Percentiles rank a stretch among this genome's conserved stretches.
Evolutionary conservation across 1,284 basidiomycete genomes (phyloP).

Genomic region (Ceratobasidium papillatum): DNA sequence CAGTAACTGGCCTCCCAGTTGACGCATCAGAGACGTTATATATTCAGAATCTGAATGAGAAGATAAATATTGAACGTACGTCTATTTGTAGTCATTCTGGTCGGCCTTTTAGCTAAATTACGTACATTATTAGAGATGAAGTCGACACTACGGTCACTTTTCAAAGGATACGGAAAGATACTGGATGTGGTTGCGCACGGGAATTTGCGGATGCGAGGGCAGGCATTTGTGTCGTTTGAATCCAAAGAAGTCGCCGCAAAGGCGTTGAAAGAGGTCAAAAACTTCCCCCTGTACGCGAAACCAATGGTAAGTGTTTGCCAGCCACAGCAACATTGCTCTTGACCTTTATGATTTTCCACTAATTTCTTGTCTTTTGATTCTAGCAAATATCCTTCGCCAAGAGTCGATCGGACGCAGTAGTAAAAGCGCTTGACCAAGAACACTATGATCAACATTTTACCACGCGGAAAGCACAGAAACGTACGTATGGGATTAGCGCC

Average conservation of each 20-base stretch:
- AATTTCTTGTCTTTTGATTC: conserved; percentile 24
- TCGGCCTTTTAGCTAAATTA: conserved; percentile 39
- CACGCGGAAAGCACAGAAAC: conserved; percentile 79
- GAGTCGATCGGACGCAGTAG: conserved; percentile 88
- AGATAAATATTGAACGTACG: conserved; percentile 85
- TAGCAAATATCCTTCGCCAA: conserved; percentile 95
- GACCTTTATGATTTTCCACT: conserved; percentile 5
- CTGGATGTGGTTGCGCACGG: conserved; percentile 91
- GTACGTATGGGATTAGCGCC: conserved; percentile 57
- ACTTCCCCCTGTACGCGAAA: conserved; percentile 96
- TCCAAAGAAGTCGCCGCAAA: conserved; percentile 82
- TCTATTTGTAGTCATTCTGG: conserved; percentile 38
- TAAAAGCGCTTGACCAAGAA: conserved; percentile 73
- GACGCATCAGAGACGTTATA: conserved; percentile 86
- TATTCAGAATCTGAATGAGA: conserved; percentile 97
- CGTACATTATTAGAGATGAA: conserved; percentile 72
- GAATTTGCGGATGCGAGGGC: conserved; percentile 96
- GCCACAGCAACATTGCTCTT: conserved; percentile 17
- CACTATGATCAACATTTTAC: conserved; percentile 80
- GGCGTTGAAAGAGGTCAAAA: conserved; percentile 90
- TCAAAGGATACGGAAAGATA: conserved; percentile 93
- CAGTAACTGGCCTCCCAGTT: conserved; percentile 36
- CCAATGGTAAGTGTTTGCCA: conserved; percentile 75
- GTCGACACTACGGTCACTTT: conserved; percentile 85
- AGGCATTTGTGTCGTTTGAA: conserved; percentile 95